Evolutionary conservation across 1,139 yeast species (phyloP).

Genomic region (Candida albicans): DNA sequence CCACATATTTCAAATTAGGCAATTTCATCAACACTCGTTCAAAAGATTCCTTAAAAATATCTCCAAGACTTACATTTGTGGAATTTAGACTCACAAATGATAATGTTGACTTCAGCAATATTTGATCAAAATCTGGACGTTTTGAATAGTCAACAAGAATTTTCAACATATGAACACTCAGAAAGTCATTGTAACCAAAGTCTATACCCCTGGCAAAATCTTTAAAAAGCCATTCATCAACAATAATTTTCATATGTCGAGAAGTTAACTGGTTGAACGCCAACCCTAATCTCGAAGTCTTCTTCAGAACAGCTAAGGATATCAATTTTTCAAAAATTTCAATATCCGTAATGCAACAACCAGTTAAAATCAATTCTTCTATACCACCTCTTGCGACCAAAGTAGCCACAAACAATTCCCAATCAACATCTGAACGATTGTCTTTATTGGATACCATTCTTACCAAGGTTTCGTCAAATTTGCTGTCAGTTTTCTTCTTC

Average conservation of each 20-base stretch:
- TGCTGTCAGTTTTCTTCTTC: constrained; percentile 20
- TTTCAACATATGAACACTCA: constrained; percentile 30
- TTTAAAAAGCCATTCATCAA: constrained; percentile 41
- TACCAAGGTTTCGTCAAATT: constrained; percentile 29
- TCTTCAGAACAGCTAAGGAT: constrained; percentile 51
- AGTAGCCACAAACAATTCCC: constrained; percentile 71
- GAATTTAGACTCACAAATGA: constrained; percentile 71
- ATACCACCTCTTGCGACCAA: constrained; percentile 67
- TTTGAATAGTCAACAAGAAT: constrained; percentile 25
- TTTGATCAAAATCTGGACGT: constrained; percentile 20
- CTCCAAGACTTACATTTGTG: constrained; percentile 49
- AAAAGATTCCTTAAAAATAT: constrained; percentile 31
- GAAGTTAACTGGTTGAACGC: constrained; percentile 63
- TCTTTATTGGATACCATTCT: constrained; percentile 62
- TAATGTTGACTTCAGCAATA: constrained; percentile 34
- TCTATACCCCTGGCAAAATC: constrained; percentile 56
- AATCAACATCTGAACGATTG: constrained; percentile 71
- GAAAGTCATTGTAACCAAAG: constrained; percentile 68
- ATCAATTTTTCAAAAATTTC: constrained; percentile 57
- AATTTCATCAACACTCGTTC: constrained; percentile 37
- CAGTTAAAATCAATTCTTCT: constrained; percentile 70
- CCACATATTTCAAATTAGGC: constrained; percentile 61
- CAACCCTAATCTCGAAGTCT: constrained; percentile 59
- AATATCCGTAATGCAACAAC: constrained; percentile 63
- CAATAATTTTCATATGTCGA: constrained; percentile 50